Base-by-base conservation (phyloP, 768 basidiomycete species). In the Pisolithus albus region DNA sequence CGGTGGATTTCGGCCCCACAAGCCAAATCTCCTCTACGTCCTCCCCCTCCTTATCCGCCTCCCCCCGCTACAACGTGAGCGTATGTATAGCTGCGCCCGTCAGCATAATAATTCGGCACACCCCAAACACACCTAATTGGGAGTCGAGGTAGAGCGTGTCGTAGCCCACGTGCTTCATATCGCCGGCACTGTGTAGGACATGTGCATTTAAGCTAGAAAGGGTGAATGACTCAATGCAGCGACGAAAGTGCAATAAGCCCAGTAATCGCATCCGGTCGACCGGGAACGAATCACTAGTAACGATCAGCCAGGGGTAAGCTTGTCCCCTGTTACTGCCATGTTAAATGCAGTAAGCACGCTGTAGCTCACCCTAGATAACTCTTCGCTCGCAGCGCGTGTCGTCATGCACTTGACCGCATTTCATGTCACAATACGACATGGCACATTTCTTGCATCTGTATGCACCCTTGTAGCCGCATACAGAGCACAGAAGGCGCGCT, bases 371-470 rank as follows among this genome's bases (percentile, higher is more conserved):
- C 46, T 47, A 47, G 23, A 84, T 64, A 21, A 86, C 79, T 34
- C 88, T 74, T 52, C 81, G 73, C 61, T 92, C 90, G 64, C 91
- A 92, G 32, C 88, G 76, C 21, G 86, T 89, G 67, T 92, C 91
- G 24, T 76, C 72, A 57, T 93, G 91, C 3, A 87, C 80, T 18
- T 71, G 70, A 60, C 84, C 80, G 60, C 91, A 93, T 50, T 80
- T 81, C 39, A 74, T 69, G 64, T 84, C 83, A 56, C 91, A 92
- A 57, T 83, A 92, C 2, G 83, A 73, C 75, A 89, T 74, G 0
- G 82, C 81, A 67, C 91, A 92, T 58, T 78, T 80, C 54, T 77
- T 79, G 70, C 91, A 93, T 50, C 78, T 83, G 63, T 93, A 92
- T 4, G 73, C 72, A 6, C 87, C 89, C 79, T 80, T 86, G 65